phyloP scores from a whole-genome alignment of 495 filamentous ascomycete species.

The Amphirosellinia nigrospora region DNA sequence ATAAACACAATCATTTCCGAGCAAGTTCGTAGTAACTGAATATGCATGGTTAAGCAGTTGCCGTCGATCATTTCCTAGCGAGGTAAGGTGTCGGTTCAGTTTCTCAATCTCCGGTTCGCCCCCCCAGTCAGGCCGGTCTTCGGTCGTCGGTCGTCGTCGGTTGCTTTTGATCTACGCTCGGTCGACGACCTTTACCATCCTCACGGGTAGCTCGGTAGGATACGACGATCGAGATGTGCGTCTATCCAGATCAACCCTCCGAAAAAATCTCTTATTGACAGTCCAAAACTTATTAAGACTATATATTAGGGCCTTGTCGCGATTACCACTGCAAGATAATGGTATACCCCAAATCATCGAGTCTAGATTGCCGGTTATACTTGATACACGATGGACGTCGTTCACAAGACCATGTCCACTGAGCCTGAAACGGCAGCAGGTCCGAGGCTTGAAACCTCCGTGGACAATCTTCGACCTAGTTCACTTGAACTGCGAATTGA shows the following conservation, averaged over 20 bases:
- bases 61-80: slow-evolving; percentile 18
- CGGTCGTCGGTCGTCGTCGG: too few relatives aligned
- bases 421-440: background rate
- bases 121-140: too few relatives aligned
- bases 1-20: background rate
- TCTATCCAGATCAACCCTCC: background rate
- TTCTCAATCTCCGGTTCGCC: background rate
- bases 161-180: slow-evolving; percentile 1
- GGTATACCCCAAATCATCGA: background rate
- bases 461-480: slow-evolving; percentile 2
- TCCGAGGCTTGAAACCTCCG: background rate
- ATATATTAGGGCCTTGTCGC: background rate
- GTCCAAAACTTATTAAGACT: background rate
- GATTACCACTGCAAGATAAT: background rate
- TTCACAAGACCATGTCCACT: background rate
- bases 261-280: background rate
- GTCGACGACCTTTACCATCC: slow-evolving; percentile 2
- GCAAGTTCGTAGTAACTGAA: background rate
- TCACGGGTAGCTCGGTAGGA: slow-evolving; percentile 1
- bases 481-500: slow-evolving; percentile 8
- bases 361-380: background rate
- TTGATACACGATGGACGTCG: background rate
- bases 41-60: background rate
- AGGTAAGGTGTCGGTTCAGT: slow-evolving; percentile 6
- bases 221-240: background rate